Conservation (phyloP, 768 basidiomycete species). For the Candolleomyces eurysporus region DNA sequence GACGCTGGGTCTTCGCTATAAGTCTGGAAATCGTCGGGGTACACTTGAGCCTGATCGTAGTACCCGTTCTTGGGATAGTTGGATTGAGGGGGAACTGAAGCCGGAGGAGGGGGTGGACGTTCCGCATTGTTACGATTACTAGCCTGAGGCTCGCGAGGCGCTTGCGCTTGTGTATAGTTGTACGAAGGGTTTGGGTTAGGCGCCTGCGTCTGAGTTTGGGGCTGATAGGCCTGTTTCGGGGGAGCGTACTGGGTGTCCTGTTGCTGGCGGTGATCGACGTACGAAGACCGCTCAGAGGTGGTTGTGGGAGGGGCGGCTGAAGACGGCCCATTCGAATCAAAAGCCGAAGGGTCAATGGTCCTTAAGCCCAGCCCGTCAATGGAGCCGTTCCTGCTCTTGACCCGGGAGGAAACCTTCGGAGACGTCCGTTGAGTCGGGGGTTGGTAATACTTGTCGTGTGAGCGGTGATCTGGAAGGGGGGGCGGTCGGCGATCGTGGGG, state of each 20-base stretch:
- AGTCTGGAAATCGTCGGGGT: constrained; percentile 57
- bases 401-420: constrained; percentile 30
- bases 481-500: constrained; percentile 15
- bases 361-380: constrained; percentile 63
- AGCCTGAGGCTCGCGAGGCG: constrained; percentile 6
- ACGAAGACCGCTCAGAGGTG: constrained; percentile 23
- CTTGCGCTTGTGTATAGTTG: constrained; percentile 15
- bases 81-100: not conserved
- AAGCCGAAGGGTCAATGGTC: constrained; percentile 56
- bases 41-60: constrained; percentile 36
- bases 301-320: constrained; percentile 15
- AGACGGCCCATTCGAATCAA: constrained; percentile 36
- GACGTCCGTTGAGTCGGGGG: constrained; percentile 5
- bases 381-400: constrained; percentile 53
- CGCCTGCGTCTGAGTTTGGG: not conserved
- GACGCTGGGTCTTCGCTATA: constrained; percentile 60
- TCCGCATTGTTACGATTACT: not conserved
- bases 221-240: constrained; percentile 2
- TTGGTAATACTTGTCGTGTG: constrained; percentile 9
- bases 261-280: constrained; percentile 2
- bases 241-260: not conserved
- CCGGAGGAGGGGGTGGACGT: too few relatives aligned
- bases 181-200: not conserved
- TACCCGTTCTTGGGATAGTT: constrained; percentile 27
- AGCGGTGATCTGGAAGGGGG: not conserved